Percentiles rank a stretch among this genome's conserved stretches.
Conservation (phyloP, 2,329 filamentous ascomycete species). For the Beauveria varroae region DNA sequence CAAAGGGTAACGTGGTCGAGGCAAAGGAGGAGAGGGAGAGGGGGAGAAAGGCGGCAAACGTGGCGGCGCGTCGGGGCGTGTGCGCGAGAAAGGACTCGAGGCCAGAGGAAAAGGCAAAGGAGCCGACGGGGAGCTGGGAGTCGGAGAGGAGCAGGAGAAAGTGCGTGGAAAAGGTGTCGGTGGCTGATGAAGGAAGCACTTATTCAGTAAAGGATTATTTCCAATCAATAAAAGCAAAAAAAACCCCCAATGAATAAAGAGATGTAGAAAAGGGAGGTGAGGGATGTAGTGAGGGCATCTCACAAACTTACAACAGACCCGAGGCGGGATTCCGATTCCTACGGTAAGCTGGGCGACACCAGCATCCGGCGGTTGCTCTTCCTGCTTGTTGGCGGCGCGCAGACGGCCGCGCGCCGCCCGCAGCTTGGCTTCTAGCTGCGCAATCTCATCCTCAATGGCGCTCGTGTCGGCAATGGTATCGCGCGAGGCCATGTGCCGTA, state of each 20-base stretch:
- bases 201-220: neutral
- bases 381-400: slow-evolving; percentile 14
- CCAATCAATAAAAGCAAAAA: neutral
- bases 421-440: slow-evolving; percentile 48
- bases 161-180: slow-evolving; percentile 35
- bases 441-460: slow-evolving; percentile 47
- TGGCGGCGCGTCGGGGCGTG: slow-evolving; percentile 31
- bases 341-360: neutral
- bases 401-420: slow-evolving; percentile 38
- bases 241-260: fast-evolving
- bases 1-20: slow-evolving; percentile 66
- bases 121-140: slow-evolving; percentile 73
- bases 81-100: slow-evolving; percentile 78
- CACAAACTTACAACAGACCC: slow-evolving; percentile 14
- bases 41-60: slow-evolving; percentile 59
- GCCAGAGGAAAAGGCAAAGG: slow-evolving; percentile 80
- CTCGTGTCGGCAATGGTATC: slow-evolving; percentile 17
- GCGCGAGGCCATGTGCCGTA: slow-evolving; percentile 14
- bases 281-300: too few relatives aligned
- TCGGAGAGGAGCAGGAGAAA: slow-evolving; percentile 72
- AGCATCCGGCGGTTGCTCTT: neutral
- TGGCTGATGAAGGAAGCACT: neutral
- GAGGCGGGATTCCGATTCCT: neutral
- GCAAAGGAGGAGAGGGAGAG: slow-evolving; percentile 66
- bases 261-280: too few relatives aligned